phyloP scores from a whole-genome alignment of 2,329 filamentous ascomycete genomes.

The Ramichloridium luteum region DNA sequence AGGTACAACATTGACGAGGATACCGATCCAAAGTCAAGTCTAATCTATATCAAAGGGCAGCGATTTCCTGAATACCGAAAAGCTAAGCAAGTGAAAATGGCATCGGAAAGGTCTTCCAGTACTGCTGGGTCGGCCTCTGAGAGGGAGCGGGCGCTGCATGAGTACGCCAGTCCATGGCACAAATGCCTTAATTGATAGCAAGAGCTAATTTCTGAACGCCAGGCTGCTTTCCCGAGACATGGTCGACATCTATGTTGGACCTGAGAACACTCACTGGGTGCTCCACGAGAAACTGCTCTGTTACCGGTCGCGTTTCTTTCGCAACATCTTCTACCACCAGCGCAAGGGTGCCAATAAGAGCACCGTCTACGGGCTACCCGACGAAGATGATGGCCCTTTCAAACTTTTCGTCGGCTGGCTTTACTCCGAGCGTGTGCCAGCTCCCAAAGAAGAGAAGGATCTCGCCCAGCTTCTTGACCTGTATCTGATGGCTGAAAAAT shows the following conservation, averaged over 20 bases:
- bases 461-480: conserved; percentile 40
- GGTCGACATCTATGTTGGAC: conserved; percentile 45
- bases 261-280: conserved; percentile 42
- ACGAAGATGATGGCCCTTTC: conserved; percentile 41
- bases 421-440: conserved; percentile 36
- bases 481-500: conserved; percentile 43
- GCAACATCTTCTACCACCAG: conserved; percentile 36
- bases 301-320: conserved; percentile 43
- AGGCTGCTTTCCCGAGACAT: conserved; percentile 43
- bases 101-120: conserved; percentile 14
- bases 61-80: too few species aligned
- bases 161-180: conserved; percentile 22
- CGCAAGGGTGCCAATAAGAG: conserved; percentile 24
- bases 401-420: conserved; percentile 43
- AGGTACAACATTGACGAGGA: too few species aligned
- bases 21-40: too few species aligned
- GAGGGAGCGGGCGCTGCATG: conserved; percentile 32
- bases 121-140: too few species aligned
- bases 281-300: conserved; percentile 46
- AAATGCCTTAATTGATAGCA: conserved; percentile 1
- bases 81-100: too few species aligned
- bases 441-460: conserved; percentile 39
- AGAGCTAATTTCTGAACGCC: conserved; percentile 2
- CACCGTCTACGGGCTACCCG: conserved; percentile 36
- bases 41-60: too few species aligned